These are phyloP conservation scores for Protea cynaroides DNA, from an alignment of 164 flowering plant genomes.

Conservation along the genomic window DNA sequence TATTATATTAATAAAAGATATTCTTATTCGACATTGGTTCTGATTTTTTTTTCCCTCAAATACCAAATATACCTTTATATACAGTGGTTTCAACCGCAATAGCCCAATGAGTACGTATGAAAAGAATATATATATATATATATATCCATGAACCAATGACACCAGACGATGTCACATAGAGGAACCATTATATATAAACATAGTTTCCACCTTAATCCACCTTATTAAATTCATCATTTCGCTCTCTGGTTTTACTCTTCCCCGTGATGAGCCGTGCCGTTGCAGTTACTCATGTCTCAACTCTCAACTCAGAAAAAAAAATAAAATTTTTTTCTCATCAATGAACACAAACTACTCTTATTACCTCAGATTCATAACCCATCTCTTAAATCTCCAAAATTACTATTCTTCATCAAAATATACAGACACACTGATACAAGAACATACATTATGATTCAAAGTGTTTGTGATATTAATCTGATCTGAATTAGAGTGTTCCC, in stretches of 20 bases:
- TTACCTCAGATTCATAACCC: neutral
- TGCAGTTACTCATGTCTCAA: slow-evolving; percentile 7
- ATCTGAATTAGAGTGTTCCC: neutral
- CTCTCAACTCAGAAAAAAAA: too few relatives aligned
- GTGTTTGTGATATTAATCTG: neutral
- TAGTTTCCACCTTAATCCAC: slow-evolving; percentile 18
- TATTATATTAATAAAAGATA: too few relatives aligned
- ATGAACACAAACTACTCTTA: neutral
- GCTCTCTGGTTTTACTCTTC: neutral
- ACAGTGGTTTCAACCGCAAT: too few relatives aligned
- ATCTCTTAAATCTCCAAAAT: slow-evolving; percentile 16
- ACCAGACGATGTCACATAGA: too few relatives aligned
- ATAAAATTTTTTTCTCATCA: too few relatives aligned
- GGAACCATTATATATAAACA: slow-evolving; percentile 5
- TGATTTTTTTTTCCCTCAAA: too few relatives aligned
- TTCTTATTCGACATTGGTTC: too few relatives aligned
- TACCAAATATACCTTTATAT: too few relatives aligned
- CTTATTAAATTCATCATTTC: slow-evolving; percentile 10
- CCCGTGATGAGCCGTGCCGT: slow-evolving; percentile 26
- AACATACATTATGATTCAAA: neutral
- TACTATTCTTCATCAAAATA: neutral
- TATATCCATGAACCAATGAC: too few relatives aligned
- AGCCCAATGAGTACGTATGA: too few relatives aligned
- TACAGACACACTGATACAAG: too few relatives aligned
- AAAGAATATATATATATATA: too few relatives aligned